Evolutionary conservation across 169 alveolate genomes (phyloP).

Genomic region (Plasmodium cynomolgi): DNA sequence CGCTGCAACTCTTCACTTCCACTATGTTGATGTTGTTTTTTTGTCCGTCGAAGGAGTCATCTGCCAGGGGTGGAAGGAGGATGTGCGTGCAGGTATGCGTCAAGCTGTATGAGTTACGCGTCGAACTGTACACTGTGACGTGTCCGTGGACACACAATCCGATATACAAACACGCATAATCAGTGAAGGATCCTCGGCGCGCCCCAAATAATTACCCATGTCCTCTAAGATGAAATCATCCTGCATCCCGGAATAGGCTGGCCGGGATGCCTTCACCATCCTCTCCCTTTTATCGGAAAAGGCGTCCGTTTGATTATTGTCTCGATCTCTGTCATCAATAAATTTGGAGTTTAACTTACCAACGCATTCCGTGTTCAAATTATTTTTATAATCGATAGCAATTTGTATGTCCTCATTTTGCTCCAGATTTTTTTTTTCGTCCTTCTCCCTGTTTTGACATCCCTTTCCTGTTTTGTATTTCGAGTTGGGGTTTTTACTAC

Average conservation of each 20-base stretch:
- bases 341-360: background rate
- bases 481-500: background rate
- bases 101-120: background rate
- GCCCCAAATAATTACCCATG: background rate
- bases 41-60: background rate
- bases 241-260: background rate
- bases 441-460: background rate
- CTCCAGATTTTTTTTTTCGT: background rate
- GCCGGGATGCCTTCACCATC: background rate
- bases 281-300: slow-evolving; percentile 7
- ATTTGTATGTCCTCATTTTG: background rate
- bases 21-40: background rate
- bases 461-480: background rate
- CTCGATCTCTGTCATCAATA: background rate
- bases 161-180: background rate
- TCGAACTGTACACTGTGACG: background rate
- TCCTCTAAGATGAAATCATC: slow-evolving; percentile 15
- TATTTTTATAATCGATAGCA: background rate
- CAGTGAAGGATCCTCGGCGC: background rate
- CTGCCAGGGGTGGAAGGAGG: background rate
- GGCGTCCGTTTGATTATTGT: background rate
- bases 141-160: background rate
- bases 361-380: background rate
- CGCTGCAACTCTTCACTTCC: slow-evolving; percentile 3
- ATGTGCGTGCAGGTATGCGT: background rate